Percentiles rank a stretch among this genome's conserved stretches.
Conservation (phyloP, 2,329 filamentous ascomycete genomes). For the Lecanicillium sp. region DNA sequence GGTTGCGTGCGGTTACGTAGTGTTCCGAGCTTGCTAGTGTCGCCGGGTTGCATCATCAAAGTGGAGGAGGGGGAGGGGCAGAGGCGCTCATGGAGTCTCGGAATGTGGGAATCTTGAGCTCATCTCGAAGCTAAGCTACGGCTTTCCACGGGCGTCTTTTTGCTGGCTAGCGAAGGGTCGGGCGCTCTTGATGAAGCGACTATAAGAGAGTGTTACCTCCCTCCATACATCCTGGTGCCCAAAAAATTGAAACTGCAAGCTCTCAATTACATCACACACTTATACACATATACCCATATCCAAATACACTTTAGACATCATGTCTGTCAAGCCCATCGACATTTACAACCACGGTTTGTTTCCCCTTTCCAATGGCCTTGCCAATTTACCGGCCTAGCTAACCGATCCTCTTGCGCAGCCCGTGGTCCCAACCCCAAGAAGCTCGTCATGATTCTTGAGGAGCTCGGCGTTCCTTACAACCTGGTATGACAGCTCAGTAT, state of each 20-base stretch:
- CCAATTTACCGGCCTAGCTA: background rate
- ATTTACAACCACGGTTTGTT: slow-evolving; percentile 8
- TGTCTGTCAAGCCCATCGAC: slow-evolving; percentile 8
- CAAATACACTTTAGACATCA: background rate
- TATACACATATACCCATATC: background rate
- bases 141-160: too few relatives aligned
- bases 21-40: background rate
- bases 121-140: too few relatives aligned
- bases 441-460: slow-evolving; percentile 15
- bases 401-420: background rate
- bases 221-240: too few relatives aligned
- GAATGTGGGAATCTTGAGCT: too few relatives aligned
- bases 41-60: slow-evolving; percentile 2
- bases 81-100: too few relatives aligned
- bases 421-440: slow-evolving; percentile 10
- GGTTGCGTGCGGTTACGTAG: too few relatives aligned
- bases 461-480: slow-evolving; percentile 15
- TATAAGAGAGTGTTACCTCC: too few relatives aligned
- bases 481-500: slow-evolving; percentile 11
- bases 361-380: background rate
- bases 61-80: too few relatives aligned
- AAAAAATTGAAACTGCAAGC: too few relatives aligned
- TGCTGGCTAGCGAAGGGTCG: too few relatives aligned
- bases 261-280: background rate
- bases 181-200: too few relatives aligned